A percentile compares a stretch with the other conserved stretches of the same genome.
Conservation (phyloP, 768 basidiomycete species). For the Psilocybe cyanescens region DNA sequence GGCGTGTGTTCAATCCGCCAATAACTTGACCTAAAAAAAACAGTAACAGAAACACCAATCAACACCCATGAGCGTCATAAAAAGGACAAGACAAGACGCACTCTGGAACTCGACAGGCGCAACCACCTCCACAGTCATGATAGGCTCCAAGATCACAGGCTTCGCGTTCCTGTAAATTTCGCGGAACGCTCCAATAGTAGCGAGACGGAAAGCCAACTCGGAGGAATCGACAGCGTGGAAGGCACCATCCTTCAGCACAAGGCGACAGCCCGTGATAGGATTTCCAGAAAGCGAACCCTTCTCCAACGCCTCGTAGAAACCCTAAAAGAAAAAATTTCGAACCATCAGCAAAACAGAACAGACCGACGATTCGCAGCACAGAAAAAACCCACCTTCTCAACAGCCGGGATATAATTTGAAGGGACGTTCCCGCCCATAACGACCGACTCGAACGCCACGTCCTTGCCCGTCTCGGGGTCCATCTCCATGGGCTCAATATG, state of each 20-base stretch:
- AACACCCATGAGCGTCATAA: background rate
- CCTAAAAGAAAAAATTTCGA: slow-evolving; percentile 46
- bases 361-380: background rate
- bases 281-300: slow-evolving; percentile 92
- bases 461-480: slow-evolving; percentile 77
- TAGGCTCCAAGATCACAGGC: slow-evolving; percentile 92
- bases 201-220: slow-evolving; percentile 92
- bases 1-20: slow-evolving; percentile 89
- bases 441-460: slow-evolving; percentile 80
- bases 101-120: slow-evolving; percentile 97
- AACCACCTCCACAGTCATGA: slow-evolving; percentile 98
- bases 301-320: slow-evolving; percentile 92
- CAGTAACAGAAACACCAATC: slow-evolving; percentile 2
- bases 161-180: slow-evolving; percentile 81
- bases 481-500: slow-evolving; percentile 87
- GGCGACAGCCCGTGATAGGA: slow-evolving; percentile 80
- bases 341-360: background rate
- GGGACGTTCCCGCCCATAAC: slow-evolving; percentile 96
- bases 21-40: slow-evolving; percentile 73
- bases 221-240: slow-evolving; percentile 96
- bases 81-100: slow-evolving; percentile 28
- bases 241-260: slow-evolving; percentile 90
- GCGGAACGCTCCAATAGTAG: slow-evolving; percentile 90
- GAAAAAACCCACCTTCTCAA: slow-evolving; percentile 72
- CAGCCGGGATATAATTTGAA: slow-evolving; percentile 88